Conservation (phyloP, 208 protist genomes). For the Endotrypanum monterogeii region DNA sequence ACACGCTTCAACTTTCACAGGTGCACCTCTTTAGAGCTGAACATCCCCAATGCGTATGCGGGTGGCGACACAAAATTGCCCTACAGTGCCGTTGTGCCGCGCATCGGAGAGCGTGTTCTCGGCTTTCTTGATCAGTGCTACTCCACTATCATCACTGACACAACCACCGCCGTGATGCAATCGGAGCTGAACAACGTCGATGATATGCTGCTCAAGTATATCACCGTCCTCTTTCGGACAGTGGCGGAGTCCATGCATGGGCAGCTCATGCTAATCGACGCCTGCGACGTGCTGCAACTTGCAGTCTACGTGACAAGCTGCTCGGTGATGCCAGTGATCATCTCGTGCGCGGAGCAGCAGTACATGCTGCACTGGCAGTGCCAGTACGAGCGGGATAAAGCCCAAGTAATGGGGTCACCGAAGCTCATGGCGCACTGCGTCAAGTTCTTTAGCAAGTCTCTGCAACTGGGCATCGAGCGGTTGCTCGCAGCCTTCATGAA, state of each 20-base stretch:
- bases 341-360: conserved; percentile 88
- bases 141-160: conserved; percentile 68
- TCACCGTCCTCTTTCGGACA: conserved; percentile 87
- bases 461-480: conserved; percentile 79
- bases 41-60: conserved; percentile 52
- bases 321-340: conserved; percentile 74
- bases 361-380: conserved; percentile 83
- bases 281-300: conserved; percentile 61
- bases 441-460: conserved; percentile 65
- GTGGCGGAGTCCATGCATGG: conserved; percentile 71
- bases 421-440: conserved; percentile 68
- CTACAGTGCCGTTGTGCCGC: conserved; percentile 72
- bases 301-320: conserved; percentile 81
- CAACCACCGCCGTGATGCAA: conserved; percentile 60
- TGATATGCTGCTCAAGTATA: conserved; percentile 91
- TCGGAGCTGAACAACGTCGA: conserved; percentile 92
- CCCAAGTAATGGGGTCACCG: conserved; percentile 69
- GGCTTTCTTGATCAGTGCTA: conserved; percentile 76
- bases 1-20: conserved; percentile 65
- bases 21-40: conserved; percentile 66
- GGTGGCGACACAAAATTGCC: conserved; percentile 59
- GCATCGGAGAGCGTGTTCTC: conserved; percentile 58
- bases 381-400: conserved; percentile 56
- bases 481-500: conserved; percentile 62
- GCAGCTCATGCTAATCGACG: conserved; percentile 58